Evolutionary conservation across 345 rosid genomes (phyloP), one percentile per base, ranked within the genome.

Genomic region (Nephelium lappaceum): DNA sequence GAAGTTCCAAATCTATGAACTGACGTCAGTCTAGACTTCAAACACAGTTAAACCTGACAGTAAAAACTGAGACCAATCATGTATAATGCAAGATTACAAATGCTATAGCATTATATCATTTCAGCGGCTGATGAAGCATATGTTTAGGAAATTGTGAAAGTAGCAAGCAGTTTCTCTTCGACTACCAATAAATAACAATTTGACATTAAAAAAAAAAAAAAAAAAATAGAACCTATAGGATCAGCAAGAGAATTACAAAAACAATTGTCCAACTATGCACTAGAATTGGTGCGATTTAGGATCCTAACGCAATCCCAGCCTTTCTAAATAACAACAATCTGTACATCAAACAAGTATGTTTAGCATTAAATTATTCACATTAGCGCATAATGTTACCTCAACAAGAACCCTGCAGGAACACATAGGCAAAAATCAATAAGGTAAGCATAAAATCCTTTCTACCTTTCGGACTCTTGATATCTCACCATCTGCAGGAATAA

Each of bases 401-500:
- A 21, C 10, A 73, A 41, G 36, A 39, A 75, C 27, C 27, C 1
- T 8, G 5, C 14, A 5, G 38, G 16, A 62, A 63, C 36, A 3
- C 8, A 69, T 21, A n/a, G n/a, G n/a, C n/a, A 38, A 51, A 16
- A 45, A 47, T 4, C 5, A 21, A 71, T 58, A 53, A 71, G n/a
- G 31, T 11, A 73, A 70, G 18, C 45, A 18, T 3, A 38, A 72
- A 77, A 61, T 9, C 14, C 6, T 63, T 31, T 64, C 73, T 91
- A 95, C 99, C 99, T 93, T 75, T 67, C 97, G 86, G 23, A 86
- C 87, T 75, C 82, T 81, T 45, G 98, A 85, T 76, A 92, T 89
- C 74, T 78, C 93, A 78, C 98, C 99, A 82, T 95, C 99, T 53
- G 89, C 86, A 31, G 88, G 91, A 79, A 92, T 85, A 75, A 95